These are phyloP conservation scores for Urochloa ruziziensis DNA, from an alignment of 176 grass and related monocot species.

Conservation along the genomic window DNA sequence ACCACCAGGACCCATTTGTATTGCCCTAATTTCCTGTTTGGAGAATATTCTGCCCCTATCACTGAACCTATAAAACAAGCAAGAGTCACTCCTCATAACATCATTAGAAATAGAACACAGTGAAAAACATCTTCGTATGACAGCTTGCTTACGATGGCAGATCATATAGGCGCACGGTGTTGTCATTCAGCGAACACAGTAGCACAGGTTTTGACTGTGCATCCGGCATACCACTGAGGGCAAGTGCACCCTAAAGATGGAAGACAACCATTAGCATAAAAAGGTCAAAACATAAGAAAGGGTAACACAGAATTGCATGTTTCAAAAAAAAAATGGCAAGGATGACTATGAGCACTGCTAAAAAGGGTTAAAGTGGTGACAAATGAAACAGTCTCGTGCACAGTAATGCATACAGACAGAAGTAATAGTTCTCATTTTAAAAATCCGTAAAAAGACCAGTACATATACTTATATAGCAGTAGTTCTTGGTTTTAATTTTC, in stretches of 20 bases:
- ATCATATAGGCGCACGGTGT: conserved; percentile 74
- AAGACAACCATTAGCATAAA: conserved; percentile 24
- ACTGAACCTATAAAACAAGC: conserved; percentile 62
- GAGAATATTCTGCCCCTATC: conserved; percentile 86
- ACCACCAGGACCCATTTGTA: conserved; percentile 72
- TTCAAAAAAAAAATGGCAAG: not conserved
- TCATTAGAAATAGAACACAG: conserved; percentile 9
- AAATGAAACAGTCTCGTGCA: not conserved
- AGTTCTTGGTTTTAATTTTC: not conserved
- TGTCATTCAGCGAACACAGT: conserved; percentile 88
- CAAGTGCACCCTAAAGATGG: conserved; percentile 67
- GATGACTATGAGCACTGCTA: not conserved
- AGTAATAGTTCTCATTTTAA: not conserved
- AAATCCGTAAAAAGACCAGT: not conserved
- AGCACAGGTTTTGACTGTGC: conserved; percentile 83
- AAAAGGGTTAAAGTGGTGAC: not conserved
- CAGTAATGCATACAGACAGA: not conserved
- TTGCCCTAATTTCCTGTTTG: conserved; percentile 79
- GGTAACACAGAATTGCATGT: not conserved
- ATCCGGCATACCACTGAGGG: conserved; percentile 80
- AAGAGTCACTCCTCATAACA: conserved; percentile 7
- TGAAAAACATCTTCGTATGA: conserved; percentile 17
- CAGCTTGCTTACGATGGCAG: conserved; percentile 84
- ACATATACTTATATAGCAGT: not conserved
- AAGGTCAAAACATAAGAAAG: conserved; percentile 1